These are phyloP conservation scores for Fusarium heterosporum DNA, from an alignment of 2,329 filamentous ascomycete species.

Conservation along the genomic window DNA sequence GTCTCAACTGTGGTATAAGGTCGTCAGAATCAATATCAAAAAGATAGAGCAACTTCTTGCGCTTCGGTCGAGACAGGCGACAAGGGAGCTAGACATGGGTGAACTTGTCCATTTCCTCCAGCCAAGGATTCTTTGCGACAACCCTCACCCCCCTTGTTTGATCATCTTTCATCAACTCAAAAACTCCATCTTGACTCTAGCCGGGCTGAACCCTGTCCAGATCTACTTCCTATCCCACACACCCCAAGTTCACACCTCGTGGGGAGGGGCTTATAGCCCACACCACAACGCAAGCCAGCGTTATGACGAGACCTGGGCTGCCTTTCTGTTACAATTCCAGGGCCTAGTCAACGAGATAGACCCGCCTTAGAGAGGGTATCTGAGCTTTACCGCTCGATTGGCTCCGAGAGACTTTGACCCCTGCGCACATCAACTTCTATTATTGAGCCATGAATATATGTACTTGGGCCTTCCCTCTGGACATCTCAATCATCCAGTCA, in stretches of 20 bases:
- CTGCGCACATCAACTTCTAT: constrained; percentile 46
- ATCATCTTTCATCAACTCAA: constrained; percentile 44
- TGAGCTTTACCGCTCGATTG: constrained; percentile 50
- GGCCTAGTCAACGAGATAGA: constrained; percentile 43
- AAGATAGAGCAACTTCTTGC: constrained; percentile 33
- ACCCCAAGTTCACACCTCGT: constrained; percentile 31
- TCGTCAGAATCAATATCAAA: constrained; percentile 40
- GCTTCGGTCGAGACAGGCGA: constrained; percentile 27
- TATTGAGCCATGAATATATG: constrained; percentile 46
- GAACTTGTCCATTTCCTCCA: constrained; percentile 28
- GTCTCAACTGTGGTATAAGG: constrained; percentile 42
- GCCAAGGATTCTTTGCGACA: constrained; percentile 38
- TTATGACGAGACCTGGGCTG: constrained; percentile 48
- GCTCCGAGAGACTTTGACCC: constrained; percentile 48
- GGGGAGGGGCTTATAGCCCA: constrained; percentile 42
- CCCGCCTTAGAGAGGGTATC: constrained; percentile 48
- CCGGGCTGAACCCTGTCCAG: constrained; percentile 33
- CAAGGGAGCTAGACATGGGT: constrained; percentile 43
- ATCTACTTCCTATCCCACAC: constrained; percentile 34
- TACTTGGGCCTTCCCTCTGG: constrained; percentile 45
- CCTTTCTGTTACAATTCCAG: constrained; percentile 43
- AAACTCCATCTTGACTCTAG: constrained; percentile 41
- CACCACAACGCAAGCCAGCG: constrained; percentile 38
- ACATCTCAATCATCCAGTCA: constrained; percentile 40
- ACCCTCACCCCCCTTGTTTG: constrained; percentile 44